These are phyloP conservation scores for Microglena sp. DNA, from an alignment of 139 green algal species.

Conservation along the genomic window DNA sequence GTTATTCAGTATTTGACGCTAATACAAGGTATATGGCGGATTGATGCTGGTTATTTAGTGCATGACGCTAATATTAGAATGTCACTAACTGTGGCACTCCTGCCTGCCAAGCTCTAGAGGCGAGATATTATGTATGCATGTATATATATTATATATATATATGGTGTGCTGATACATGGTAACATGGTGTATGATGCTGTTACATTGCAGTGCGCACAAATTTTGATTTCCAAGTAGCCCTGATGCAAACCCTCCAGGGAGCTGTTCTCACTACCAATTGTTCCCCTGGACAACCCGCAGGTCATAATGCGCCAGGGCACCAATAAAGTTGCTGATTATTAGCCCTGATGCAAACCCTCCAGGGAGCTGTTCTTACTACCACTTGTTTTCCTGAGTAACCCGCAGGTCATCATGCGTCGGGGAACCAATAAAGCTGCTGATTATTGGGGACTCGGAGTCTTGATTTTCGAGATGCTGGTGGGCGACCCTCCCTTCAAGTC, in stretches of 20 bases:
- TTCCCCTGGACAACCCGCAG: constrained; percentile 27
- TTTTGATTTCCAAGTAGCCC: not conserved
- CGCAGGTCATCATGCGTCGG: constrained; percentile 61
- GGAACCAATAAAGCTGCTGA: constrained; percentile 62
- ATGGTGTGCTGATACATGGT: not conserved
- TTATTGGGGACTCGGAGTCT: constrained; percentile 72
- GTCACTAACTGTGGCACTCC: not conserved
- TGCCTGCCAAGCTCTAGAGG: not conserved
- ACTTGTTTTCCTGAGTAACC: no score
- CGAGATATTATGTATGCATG: not conserved
- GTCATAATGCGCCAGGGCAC: constrained; percentile 71
- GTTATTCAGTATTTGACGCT: not conserved
- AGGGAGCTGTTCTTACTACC: not conserved
- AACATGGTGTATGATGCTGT: not conserved
- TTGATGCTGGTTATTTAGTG: not conserved
- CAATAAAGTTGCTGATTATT: constrained; percentile 65
- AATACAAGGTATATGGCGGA: not conserved
- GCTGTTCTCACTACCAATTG: not conserved
- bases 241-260: not conserved
- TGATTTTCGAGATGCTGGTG: constrained; percentile 76
- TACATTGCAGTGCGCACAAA: not conserved
- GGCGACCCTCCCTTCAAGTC: constrained; percentile 66
- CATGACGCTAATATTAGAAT: not conserved
- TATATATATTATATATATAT: no score
- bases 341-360: constrained; percentile 13